A percentile compares a stretch with the other conserved stretches of the same genome.
Conservation (phyloP, 768 basidiomycete genomes). For the Tulasnella sp. region DNA sequence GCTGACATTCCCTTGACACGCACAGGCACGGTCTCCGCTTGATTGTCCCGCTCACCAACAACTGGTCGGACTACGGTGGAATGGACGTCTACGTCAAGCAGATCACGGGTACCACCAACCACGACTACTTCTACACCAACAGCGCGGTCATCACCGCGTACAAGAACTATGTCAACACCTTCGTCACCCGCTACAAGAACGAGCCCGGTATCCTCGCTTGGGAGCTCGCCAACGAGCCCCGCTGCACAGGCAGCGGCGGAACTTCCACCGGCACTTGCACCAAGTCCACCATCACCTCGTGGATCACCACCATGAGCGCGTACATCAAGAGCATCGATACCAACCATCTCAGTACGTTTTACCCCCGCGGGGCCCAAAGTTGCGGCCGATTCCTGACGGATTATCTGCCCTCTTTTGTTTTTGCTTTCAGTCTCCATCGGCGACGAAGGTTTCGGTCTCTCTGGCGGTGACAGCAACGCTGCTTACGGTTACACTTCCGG, state of each 20-base stretch:
- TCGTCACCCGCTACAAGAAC: slow-evolving; percentile 40
- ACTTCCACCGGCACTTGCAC: slow-evolving; percentile 37
- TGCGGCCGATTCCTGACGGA: slow-evolving; percentile 49
- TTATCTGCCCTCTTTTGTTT: slow-evolving; percentile 36
- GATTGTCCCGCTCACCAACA: slow-evolving; percentile 37
- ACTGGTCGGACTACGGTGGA: slow-evolving; percentile 36
- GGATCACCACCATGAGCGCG: slow-evolving; percentile 43
- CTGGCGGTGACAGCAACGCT: not conserved
- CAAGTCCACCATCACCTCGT: slow-evolving; percentile 40
- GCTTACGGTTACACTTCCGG: slow-evolving; percentile 30
- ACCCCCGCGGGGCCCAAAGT: slow-evolving; percentile 19
- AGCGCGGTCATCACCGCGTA: slow-evolving; percentile 35
- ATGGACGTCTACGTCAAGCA: slow-evolving; percentile 59
- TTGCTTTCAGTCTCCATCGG: slow-evolving; percentile 40
- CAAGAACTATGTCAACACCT: slow-evolving; percentile 41
- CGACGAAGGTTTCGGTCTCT: not conserved
- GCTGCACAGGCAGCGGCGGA: slow-evolving; percentile 25
- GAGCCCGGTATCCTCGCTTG: slow-evolving; percentile 31
- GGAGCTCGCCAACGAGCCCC: slow-evolving; percentile 34
- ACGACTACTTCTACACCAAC: slow-evolving; percentile 53
- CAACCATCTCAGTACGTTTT: slow-evolving; percentile 38
- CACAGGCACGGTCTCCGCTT: slow-evolving; percentile 39
- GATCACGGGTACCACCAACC: slow-evolving; percentile 19
- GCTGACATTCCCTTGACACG: not conserved
- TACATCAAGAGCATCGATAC: slow-evolving; percentile 53